These are phyloP conservation scores for Hypoxylon rubiginosum DNA, from an alignment of 2,329 filamentous ascomycete species.

Conservation along the genomic window DNA sequence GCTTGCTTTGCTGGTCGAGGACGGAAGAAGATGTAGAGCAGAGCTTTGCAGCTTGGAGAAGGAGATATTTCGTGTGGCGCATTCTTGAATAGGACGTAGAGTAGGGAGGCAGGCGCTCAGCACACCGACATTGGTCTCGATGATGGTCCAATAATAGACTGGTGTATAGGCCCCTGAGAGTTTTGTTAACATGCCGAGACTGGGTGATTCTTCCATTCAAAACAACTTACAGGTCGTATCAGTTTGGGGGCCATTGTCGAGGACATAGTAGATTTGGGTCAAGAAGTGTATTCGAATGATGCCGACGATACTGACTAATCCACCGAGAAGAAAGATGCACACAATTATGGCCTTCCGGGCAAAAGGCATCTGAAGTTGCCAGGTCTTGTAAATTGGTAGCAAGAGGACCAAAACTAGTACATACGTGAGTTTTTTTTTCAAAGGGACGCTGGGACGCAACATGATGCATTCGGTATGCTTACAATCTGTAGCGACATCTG, in stretches of 20 bases:
- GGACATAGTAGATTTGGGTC: not conserved
- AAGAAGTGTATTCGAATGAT: slow-evolving; percentile 7
- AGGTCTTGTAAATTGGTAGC: slow-evolving; percentile 3
- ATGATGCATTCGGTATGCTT: not conserved
- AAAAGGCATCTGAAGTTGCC: not conserved
- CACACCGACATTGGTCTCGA: slow-evolving; percentile 2
- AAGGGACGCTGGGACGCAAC: no score
- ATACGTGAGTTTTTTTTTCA: not conserved
- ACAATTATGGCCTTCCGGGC: not conserved
- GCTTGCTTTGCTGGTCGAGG: no score
- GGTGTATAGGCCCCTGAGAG: not conserved
- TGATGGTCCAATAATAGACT: slow-evolving; percentile 12
- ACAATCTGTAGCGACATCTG: slow-evolving; percentile 16
- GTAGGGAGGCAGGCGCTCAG: slow-evolving; percentile 4
- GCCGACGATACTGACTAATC: slow-evolving; percentile 4
- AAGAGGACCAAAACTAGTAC: not conserved
- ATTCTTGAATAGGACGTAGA: not conserved
- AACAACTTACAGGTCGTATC: no score
- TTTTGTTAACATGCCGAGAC: not conserved
- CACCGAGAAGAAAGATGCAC: slow-evolving; percentile 6
- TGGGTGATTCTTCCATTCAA: not conserved
- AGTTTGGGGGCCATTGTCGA: not conserved
- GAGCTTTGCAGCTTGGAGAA: not conserved
- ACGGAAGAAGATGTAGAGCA: not conserved
- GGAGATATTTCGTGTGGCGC: not conserved